These are phyloP conservation scores for Williopsis jadinii DNA, from an alignment of 1,139 yeast genomes.

Conservation along the genomic window DNA sequence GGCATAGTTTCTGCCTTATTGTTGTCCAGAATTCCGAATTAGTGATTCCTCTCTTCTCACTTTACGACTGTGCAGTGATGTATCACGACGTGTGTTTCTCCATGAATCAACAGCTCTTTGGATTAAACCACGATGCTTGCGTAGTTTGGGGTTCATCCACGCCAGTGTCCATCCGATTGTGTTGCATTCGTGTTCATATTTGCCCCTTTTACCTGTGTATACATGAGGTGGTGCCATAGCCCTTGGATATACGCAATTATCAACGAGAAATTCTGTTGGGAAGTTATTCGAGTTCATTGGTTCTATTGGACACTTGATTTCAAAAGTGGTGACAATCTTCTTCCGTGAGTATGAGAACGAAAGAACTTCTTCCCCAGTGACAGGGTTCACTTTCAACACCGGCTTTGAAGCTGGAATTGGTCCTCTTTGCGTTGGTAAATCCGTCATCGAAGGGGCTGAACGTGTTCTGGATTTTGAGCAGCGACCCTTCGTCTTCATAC, in stretches of 20 bases:
- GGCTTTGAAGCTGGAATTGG: constrained; percentile 28
- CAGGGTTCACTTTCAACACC: constrained; percentile 13
- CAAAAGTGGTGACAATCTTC: constrained; percentile 22
- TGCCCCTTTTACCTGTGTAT: constrained; percentile 36
- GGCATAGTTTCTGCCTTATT: too few relatives aligned
- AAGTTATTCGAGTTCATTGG: constrained; percentile 29
- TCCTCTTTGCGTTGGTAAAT: constrained; percentile 21
- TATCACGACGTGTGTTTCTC: constrained; percentile 38
- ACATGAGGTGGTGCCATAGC: constrained; percentile 34
- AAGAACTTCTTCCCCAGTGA: constrained; percentile 22
- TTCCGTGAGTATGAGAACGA: constrained; percentile 24
- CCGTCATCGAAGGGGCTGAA: constrained; percentile 9
- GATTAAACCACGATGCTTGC: constrained; percentile 35
- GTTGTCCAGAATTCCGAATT: too few relatives aligned
- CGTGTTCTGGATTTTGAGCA: constrained; percentile 6
- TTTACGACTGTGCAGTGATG: constrained; percentile 29
- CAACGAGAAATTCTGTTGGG: constrained; percentile 26
- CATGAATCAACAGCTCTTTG: constrained; percentile 45
- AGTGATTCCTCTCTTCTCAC: constrained; percentile 11
- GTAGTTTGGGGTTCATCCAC: constrained; percentile 32
- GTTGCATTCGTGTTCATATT: constrained; percentile 40
- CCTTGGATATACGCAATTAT: constrained; percentile 39
- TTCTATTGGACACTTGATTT: constrained; percentile 21
- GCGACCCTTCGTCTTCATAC: too few relatives aligned
- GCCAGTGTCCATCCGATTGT: constrained; percentile 39